phyloP scores from a whole-genome alignment of 2,329 filamentous ascomycete genomes.

The Ophiostoma piceae region DNA sequence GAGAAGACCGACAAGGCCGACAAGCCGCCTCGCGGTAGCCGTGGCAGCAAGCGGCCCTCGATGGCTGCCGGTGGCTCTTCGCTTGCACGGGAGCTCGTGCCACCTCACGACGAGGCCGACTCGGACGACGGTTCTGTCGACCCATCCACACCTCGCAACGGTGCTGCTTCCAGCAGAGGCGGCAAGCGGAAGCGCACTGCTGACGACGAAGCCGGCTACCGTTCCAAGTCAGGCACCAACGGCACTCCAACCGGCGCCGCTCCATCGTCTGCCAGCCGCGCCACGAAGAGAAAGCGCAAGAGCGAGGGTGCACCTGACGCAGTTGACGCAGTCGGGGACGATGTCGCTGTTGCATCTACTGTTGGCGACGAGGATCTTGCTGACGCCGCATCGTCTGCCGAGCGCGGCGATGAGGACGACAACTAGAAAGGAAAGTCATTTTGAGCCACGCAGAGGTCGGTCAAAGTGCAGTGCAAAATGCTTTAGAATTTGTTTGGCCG shows the following conservation, averaged over 20 bases:
- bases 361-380: not conserved
- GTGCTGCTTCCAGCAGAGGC: slow-evolving; percentile 30
- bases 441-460: not conserved
- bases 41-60: slow-evolving; percentile 34
- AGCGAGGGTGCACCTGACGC: slow-evolving; percentile 35
- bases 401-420: slow-evolving; percentile 4
- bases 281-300: slow-evolving; percentile 56
- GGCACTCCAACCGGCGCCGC: not conserved
- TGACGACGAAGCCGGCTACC: slow-evolving; percentile 56
- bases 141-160: slow-evolving; percentile 19
- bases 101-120: slow-evolving; percentile 28
- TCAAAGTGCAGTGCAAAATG: not conserved
- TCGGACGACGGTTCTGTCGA: slow-evolving; percentile 28
- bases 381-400: not conserved
- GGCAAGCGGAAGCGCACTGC: slow-evolving; percentile 48
- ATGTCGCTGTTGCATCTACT: not conserved
- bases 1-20: slow-evolving; percentile 13
- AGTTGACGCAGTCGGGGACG: not conserved
- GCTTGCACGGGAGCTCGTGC: slow-evolving; percentile 23
- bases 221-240: slow-evolving; percentile 49
- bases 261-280: slow-evolving; percentile 41
- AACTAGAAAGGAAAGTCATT: not conserved
- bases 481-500: not conserved
- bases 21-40: slow-evolving; percentile 31
- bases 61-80: slow-evolving; percentile 23